phyloP scores from a whole-genome alignment of 1,284 basidiomycete genomes.

The Trametes sp. region DNA sequence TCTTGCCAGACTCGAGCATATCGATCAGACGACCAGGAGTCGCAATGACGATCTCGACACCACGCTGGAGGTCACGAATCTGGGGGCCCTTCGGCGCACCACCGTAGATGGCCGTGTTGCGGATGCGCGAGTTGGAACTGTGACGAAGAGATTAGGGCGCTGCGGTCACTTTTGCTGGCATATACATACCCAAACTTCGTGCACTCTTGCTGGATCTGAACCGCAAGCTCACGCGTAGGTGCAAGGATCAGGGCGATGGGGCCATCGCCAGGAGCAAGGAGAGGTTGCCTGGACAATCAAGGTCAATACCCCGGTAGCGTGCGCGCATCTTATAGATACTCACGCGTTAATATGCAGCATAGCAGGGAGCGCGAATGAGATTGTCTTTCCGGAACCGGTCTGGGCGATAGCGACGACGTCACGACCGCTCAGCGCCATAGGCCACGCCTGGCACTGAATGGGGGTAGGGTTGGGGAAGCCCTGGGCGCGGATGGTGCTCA shows the following conservation, averaged over 20 bases:
- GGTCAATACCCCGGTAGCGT: conserved; percentile 11
- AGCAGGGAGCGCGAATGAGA: conserved; percentile 96
- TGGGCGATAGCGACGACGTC: conserved; percentile 98
- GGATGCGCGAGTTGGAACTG: conserved; percentile 92
- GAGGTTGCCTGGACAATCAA: conserved; percentile 75
- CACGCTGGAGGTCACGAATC: conserved; percentile 96
- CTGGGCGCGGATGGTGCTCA: conserved; percentile 92
- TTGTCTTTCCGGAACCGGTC: conserved; percentile 97
- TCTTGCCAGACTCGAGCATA: conserved; percentile 96
- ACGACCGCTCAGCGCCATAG: conserved; percentile 93
- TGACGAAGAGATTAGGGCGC: conserved; percentile 11
- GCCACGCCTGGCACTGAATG: conserved; percentile 99
- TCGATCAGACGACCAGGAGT: conserved; percentile 92
- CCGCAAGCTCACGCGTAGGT: conserved; percentile 97
- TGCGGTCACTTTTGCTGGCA: background rate
- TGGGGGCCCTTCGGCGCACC: conserved; percentile 99
- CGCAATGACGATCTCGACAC: conserved; percentile 96
- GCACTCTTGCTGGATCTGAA: conserved; percentile 99
- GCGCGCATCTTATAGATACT: conserved; percentile 41
- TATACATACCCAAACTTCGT: conserved; percentile 87
- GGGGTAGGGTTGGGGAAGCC: conserved; percentile 91
- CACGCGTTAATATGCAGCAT: conserved; percentile 99
- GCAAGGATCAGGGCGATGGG: conserved; percentile 97
- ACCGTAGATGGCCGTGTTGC: conserved; percentile 98
- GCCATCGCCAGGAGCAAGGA: conserved; percentile 93